Base-by-base conservation (phyloP, 2,329 filamentous ascomycete genomes). In the Macrophomina tecta region DNA sequence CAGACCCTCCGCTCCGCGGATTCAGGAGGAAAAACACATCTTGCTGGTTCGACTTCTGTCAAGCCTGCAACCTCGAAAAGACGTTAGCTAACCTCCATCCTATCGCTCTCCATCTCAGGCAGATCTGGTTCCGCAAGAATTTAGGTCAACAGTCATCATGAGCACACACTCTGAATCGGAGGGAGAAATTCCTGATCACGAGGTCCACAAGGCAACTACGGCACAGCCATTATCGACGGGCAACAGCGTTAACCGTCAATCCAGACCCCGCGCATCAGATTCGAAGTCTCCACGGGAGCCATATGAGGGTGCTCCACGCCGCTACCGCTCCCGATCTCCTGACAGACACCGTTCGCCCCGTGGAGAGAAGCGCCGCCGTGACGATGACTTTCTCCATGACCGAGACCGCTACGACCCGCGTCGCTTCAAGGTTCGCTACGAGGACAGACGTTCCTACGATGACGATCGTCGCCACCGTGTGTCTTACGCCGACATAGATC, bases 171-270 rank as follows among this genome's bases (percentile, higher is more conserved):
- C 85, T 73, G 92, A 90, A 82, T 92, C 91, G 81, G 92, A 96
- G 82, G 92, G 93, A 82, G 93, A 96, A 84, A 93, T 94, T 80
- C 82, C 90, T 79, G 91, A 94, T 53, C 56, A 63, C 56, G 48
- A 51, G 56, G 56, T 61, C 82, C 87, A 87, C 82, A 95, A 95
- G 92, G 92, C 92, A 95, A 91, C 91, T 92, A 90, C 81, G 81
- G 84, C 90, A 89, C 88, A 89, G 86, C 84, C 86, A 85, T 86
- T 86, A 81, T 82, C 87, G 86, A 88, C 89, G 87, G 86, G 89
- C 90, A 89, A 84, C 87, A 89, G 86, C 87, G 90, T 97, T 97
- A 91, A 97, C 92, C 91, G 90, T 88, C 89, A 85, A 86, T 87
- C 91, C 91, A 97, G 93, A 68, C 60, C 52, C 49, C 67, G 65